These are phyloP conservation scores for Syzygium oleosum DNA, from an alignment of 345 rosid species.

Conservation along the genomic window DNA sequence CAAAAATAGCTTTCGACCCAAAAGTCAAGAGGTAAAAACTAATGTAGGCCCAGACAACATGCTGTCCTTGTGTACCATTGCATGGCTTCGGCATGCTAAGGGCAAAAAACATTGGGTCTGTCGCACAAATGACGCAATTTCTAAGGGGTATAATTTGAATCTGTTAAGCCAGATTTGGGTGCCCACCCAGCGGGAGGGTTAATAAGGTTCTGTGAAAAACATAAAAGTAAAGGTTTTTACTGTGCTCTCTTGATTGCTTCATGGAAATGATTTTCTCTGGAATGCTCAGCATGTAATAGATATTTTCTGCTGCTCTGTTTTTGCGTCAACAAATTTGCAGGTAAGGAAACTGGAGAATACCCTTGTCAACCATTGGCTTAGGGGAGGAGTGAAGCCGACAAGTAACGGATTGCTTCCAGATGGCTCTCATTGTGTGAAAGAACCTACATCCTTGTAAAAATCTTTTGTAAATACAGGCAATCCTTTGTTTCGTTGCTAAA, in stretches of 20 bases:
- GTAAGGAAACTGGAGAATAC: conserved; percentile 75
- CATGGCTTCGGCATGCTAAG: neutral
- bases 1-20: neutral
- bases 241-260: neutral
- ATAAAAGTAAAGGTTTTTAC: neutral
- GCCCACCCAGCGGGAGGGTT: neutral
- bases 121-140: neutral
- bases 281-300: neutral
- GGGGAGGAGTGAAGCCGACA: conserved; percentile 60
- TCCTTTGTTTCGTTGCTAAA: neutral
- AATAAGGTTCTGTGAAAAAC: neutral
- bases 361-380: conserved; percentile 50
- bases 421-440: conserved; percentile 50
- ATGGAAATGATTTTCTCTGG: neutral
- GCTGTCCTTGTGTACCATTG: neutral
- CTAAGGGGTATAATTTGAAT: neutral
- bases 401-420: conserved; percentile 54
- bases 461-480: conserved; percentile 4
- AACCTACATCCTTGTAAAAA: conserved; percentile 30
- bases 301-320: neutral
- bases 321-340: conserved; percentile 28
- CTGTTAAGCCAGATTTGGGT: neutral
- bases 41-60: neutral
- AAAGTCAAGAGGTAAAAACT: neutral
- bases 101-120: neutral